Conservation (phyloP, 441 rosid species). For the Euphorbia corollata region DNA sequence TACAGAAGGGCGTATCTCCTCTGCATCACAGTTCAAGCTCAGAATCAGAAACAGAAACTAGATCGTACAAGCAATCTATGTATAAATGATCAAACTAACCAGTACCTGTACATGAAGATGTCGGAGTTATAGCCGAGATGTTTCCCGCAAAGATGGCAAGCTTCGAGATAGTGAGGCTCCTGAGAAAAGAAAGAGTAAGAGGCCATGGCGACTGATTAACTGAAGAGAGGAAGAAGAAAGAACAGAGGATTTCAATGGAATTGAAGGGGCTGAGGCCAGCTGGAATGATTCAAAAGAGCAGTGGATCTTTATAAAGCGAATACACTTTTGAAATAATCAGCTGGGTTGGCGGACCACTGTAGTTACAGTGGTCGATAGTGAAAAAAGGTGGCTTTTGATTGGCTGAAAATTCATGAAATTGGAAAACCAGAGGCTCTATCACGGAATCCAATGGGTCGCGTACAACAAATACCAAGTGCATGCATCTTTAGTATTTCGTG, state of each 20-base stretch:
- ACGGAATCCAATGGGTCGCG: slow-evolving; percentile 5
- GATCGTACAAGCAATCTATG: not conserved
- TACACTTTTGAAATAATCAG: not conserved
- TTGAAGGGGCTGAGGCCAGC: not conserved
- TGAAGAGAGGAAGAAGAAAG: not conserved
- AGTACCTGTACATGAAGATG: slow-evolving; percentile 96
- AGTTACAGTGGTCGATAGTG: not conserved
- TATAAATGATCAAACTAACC: slow-evolving; percentile 23
- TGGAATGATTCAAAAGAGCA: not conserved
- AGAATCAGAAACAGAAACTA: not conserved
- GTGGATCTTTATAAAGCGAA: not conserved
- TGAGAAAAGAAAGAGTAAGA: slow-evolving; percentile 34
- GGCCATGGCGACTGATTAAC: slow-evolving; percentile 11
- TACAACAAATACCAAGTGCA: not conserved
- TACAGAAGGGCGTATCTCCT: slow-evolving; percentile 85
- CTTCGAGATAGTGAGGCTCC: slow-evolving; percentile 62
- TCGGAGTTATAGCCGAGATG: slow-evolving; percentile 55
- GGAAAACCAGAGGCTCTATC: slow-evolving; percentile 6
- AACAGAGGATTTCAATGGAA: too few species aligned
- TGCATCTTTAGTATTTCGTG: slow-evolving; percentile 5
- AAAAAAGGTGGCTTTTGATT: not conserved
- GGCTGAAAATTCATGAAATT: not conserved
- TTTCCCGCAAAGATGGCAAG: slow-evolving; percentile 64
- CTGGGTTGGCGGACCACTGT: not conserved
- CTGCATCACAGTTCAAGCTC: slow-evolving; percentile 28